These are phyloP conservation scores for Ceratocystis albifundus DNA, from an alignment of 2,329 filamentous ascomycete species.

Conservation along the genomic window DNA sequence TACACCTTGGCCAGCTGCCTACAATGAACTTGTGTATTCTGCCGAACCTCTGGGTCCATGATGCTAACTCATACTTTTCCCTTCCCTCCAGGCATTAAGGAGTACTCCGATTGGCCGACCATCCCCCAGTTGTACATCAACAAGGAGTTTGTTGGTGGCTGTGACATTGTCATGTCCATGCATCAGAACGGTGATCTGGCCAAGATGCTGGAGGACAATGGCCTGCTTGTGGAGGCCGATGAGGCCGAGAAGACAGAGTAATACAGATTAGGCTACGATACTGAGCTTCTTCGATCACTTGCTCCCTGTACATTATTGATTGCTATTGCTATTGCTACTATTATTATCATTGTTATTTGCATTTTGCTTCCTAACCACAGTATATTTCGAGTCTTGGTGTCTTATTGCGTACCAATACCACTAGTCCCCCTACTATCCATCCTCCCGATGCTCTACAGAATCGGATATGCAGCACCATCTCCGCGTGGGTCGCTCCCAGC, in stretches of 20 bases:
- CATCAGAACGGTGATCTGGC: slow-evolving; percentile 90
- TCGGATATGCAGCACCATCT: slow-evolving; percentile 59
- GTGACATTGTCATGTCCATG: slow-evolving; percentile 93
- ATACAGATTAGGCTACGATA: neutral
- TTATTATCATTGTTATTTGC: slow-evolving; percentile 24
- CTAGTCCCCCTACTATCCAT: neutral
- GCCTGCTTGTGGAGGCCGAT: slow-evolving; percentile 55
- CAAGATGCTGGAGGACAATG: slow-evolving; percentile 84
- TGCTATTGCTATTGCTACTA: neutral
- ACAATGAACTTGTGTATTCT: too few species aligned
- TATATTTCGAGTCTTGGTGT: neutral
- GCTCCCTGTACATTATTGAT: slow-evolving; percentile 24
- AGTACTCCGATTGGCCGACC: slow-evolving; percentile 98
- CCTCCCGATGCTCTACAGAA: slow-evolving; percentile 24
- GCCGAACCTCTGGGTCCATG: neutral
- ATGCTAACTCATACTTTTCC: neutral
- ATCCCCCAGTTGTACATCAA: slow-evolving; percentile 94
- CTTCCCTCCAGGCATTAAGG: slow-evolving; percentile 67
- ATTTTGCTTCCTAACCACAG: slow-evolving; percentile 5
- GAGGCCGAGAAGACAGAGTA: slow-evolving; percentile 28
- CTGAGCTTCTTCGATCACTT: neutral
- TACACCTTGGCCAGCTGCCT: too few species aligned
- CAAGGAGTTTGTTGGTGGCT: slow-evolving; percentile 95
- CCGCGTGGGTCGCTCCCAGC: slow-evolving; percentile 80
- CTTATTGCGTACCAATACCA: neutral